Evolutionary conservation across 768 basidiomycete genomes (phyloP), one percentile per base, ranked within the genome.

Genomic region (Rhizopogon rudus): DNA sequence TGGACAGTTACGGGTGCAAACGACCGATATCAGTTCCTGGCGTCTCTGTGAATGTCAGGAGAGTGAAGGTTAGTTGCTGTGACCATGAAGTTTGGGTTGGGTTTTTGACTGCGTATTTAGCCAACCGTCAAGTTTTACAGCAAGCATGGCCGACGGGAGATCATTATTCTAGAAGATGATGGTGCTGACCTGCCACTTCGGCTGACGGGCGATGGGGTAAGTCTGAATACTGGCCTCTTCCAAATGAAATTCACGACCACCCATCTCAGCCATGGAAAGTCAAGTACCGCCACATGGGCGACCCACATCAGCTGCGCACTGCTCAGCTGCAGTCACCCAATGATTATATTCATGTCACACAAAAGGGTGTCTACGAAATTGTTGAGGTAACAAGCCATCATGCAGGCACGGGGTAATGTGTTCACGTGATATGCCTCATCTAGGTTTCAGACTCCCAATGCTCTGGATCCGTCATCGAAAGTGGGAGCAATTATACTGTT

Each of bases 41-140:
- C 3, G 71, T 96, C 35, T 79, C 83, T 6, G 91, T 96, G 49
- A 91, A 91, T 61, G 93, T 99, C 20, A 82, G 87, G 59, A 75
- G 90, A 58, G 78, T 87, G 14, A 84, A 88, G 77, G 92, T 91
- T 64, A 14, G 48, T 37, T 60, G 76, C 70, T 31, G 5, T 40
- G 33, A 35, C 33, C 22, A 40, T 52, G 16, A 10, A 9, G 28
- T 39, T 20, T 37, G 12, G 16, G 3, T 5, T 20, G 51, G 42
- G 44, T 20, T 20, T 37, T 17, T 8, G 29, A 25, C 20, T 50
- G 17, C 50, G 16, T 57, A 3, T 50, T 46, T 52, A 95, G 89
- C 93, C 96, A 8, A 93, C 91, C 1, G 93, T 78, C 20, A 84
- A 84, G 68, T 96, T 97, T 69, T 93, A 93, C 63, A 85, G 87